Evolutionary conservation across 331 rosid species (phyloP).

Genomic region (Quercus phellos): DNA sequence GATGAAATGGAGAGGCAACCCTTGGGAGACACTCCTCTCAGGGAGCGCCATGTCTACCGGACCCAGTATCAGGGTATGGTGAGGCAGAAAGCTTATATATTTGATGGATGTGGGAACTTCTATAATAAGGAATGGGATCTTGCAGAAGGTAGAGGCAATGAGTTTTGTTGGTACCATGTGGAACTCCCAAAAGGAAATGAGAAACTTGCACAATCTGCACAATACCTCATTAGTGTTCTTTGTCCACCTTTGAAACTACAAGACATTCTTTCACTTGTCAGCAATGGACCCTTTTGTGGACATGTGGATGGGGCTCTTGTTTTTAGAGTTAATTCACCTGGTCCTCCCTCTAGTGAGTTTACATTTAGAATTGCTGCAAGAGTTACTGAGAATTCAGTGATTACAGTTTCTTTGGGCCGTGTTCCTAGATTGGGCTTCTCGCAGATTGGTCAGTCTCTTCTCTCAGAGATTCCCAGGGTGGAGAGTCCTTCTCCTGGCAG

Average conservation of each 20-base stretch:
- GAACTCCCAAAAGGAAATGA: constrained; percentile 84
- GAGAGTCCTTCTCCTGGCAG: constrained; percentile 54
- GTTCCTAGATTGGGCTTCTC: constrained; percentile 96
- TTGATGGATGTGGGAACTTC: constrained; percentile 77
- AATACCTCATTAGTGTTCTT: constrained; percentile 69
- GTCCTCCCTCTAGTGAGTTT: constrained; percentile 79
- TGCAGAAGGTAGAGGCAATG: constrained; percentile 56
- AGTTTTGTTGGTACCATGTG: constrained; percentile 96
- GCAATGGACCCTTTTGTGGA: constrained; percentile 98
- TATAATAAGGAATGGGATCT: constrained; percentile 87
- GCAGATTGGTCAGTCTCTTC: constrained; percentile 66
- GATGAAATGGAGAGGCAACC: constrained; percentile 53
- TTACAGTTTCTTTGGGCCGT: constrained; percentile 84
- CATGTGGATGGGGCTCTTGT: constrained; percentile 92
- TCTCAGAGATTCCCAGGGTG: constrained; percentile 84
- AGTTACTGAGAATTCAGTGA: constrained; percentile 70
- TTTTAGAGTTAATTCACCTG: constrained; percentile 89
- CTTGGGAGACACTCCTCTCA: constrained; percentile 33
- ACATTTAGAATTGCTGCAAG: constrained; percentile 94
- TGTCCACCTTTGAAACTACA: constrained; percentile 97
- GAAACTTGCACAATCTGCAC: constrained; percentile 73
- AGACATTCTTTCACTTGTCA: constrained; percentile 92
- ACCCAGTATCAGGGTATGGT: constrained; percentile 47
- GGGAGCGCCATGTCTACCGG: constrained; percentile 33
- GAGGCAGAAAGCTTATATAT: constrained; percentile 80